Percentiles rank a stretch among this genome's conserved stretches.
These are phyloP conservation scores for Guillardia theta DNA, from an alignment of 78 protist species.

Conservation along the genomic window DNA sequence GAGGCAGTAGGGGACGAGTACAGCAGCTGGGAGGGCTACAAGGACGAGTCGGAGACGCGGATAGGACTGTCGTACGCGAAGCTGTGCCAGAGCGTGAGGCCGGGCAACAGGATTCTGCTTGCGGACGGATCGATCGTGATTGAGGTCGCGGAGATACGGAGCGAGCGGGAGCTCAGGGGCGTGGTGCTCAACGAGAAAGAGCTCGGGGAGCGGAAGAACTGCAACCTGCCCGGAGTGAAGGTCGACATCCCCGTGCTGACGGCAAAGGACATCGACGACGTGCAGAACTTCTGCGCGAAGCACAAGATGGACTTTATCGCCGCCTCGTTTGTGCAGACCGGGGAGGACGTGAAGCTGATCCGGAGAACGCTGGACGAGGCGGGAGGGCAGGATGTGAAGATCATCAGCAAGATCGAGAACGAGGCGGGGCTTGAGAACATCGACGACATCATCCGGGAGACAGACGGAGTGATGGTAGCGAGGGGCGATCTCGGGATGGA, in stretches of 20 bases:
- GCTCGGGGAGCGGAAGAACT: conserved; percentile 70
- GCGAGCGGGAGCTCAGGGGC: conserved; percentile 1
- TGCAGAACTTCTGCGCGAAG: conserved; percentile 25
- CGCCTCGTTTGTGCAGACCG: conserved; percentile 44
- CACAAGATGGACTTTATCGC: conserved; percentile 36
- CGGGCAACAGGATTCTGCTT: not conserved
- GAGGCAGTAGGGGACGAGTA: conserved; percentile 30
- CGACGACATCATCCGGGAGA: conserved; percentile 69
- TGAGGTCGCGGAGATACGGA: not conserved
- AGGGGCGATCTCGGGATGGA: conserved; percentile 92
- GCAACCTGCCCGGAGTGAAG: conserved; percentile 76
- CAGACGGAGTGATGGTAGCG: conserved; percentile 94
- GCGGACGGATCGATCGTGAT: conserved; percentile 34
- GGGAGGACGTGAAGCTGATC: conserved; percentile 42
- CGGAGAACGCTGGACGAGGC: conserved; percentile 14
- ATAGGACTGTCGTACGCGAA: conserved; percentile 38
- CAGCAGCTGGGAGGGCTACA: conserved; percentile 34
- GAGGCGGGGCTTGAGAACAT: conserved; percentile 75
- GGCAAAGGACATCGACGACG: conserved; percentile 72
- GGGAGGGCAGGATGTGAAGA: conserved; percentile 19
- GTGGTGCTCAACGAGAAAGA: conserved; percentile 36
- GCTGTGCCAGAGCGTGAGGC: conserved; percentile 8
- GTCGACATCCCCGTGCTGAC: conserved; percentile 78
- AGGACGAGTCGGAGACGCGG: conserved; percentile 34
- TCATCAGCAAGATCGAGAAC: conserved; percentile 90